Base-by-base conservation (phyloP, 2,329 filamentous ascomycete species). In the Fusarium xyrophilum region DNA sequence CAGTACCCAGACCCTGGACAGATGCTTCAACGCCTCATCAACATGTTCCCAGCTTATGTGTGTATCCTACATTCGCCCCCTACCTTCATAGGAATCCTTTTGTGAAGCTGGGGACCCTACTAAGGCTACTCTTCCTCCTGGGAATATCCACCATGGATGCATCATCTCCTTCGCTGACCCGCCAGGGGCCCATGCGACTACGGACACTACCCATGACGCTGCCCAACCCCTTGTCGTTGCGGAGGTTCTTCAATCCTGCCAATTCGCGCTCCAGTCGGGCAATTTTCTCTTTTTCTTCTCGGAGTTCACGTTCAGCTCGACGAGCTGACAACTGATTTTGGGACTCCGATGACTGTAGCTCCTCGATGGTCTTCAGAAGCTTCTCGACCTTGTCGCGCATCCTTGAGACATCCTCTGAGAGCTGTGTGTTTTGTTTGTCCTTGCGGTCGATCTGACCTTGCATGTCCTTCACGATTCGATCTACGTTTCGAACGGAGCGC, bases 391-490 rank as follows among this genome's bases (percentile, higher is more conserved):
- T 97, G 80, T 98, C 95, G 65, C 95, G 92, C 75, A 93, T 89
- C 68, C 95, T 92, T 70, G 85, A 84, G 60, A 97, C 86, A 74
- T 98, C 96, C 55, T 97, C 95, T 56, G 89, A 86, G 21, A 97
- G 84, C 75, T 96, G 90, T 8, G 84, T 76, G 73, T 94, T 93
- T 73, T 92, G 89, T 81, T 97, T 97, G 70, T 98, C 95, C 73
- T 93, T 93, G 72, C 96, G 92, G 48, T 97, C 93, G 70, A 99
- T 91, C 79, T 98, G 95, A 27, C 89, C 86, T 79, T 97, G 93
- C 27, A 98, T 86, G 79, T 98, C 96, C 79, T 96, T 96, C 75
- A 98, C 93, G 3, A 90, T 93, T 65, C 95, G 93, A 81, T 98
- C 96, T 28, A 97, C 91, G 76, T 96, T 97, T 74, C 96, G 93